phyloP scores from a whole-genome alignment of 2,329 filamentous ascomycete species.

The Verticillium tricorpus region DNA sequence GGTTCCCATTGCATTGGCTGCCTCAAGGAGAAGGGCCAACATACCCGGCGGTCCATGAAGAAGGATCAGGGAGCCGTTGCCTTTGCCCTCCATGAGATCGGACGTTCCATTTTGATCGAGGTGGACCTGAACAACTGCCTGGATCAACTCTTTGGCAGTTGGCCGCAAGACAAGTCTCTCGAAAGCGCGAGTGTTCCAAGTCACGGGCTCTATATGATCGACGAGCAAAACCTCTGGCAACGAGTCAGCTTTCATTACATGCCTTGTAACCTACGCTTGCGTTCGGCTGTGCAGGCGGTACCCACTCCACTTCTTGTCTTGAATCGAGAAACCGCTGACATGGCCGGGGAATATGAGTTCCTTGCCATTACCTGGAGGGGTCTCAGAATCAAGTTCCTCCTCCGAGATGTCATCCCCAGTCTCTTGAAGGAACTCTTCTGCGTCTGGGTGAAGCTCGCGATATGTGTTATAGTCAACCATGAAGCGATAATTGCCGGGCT shows the following conservation, averaged over 20 bases:
- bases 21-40: neutral
- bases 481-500: neutral
- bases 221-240: neutral
- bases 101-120: neutral
- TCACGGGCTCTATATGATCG: neutral
- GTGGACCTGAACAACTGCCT: neutral
- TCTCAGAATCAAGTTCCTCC: neutral
- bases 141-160: neutral
- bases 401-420: neutral
- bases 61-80: slow-evolving; percentile 3
- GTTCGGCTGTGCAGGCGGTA: neutral
- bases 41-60: slow-evolving; percentile 5
- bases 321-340: neutral
- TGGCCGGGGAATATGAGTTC: neutral
- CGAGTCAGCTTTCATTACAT: neutral
- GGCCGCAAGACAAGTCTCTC: neutral
- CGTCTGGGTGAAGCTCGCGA: neutral
- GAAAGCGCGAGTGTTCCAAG: neutral
- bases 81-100: slow-evolving; percentile 4
- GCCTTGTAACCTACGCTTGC: no score
- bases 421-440: neutral
- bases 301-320: slow-evolving; percentile 2
- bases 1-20: neutral
- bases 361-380: neutral
- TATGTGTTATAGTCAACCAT: neutral